Conservation (phyloP, 495 filamentous ascomycete species). For the Chaetomium cochliodes region DNA sequence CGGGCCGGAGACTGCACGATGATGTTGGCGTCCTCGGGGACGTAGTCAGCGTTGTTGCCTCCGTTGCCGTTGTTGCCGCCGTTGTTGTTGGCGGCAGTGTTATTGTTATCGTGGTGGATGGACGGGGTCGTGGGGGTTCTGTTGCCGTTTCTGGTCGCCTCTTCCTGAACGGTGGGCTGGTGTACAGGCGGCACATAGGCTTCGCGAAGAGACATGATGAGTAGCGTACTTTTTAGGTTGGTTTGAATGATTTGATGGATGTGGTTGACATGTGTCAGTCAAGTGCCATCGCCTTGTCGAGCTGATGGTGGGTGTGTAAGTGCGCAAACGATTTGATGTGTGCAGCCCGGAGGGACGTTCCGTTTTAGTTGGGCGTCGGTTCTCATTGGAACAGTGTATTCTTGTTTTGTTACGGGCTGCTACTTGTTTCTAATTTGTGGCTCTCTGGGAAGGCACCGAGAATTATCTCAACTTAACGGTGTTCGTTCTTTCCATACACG, state of each 20-base stretch:
- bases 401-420: neutral
- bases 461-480: neutral
- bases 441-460: neutral
- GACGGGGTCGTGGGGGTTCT: neutral
- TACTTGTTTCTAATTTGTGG: neutral
- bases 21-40: neutral
- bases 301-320: constrained; percentile 1
- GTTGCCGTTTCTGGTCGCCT: neutral
- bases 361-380: neutral
- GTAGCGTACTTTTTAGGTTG: neutral
- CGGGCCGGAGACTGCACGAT: neutral
- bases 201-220: neutral
- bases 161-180: neutral
- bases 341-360: neutral
- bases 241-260: neutral
- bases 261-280: neutral
- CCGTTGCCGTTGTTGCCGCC: neutral
- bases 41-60: no score
- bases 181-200: neutral
- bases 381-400: neutral
- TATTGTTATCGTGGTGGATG: neutral
- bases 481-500: neutral
- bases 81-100: neutral
- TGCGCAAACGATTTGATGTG: neutral
- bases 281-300: no score